Conservation (phyloP, 2,329 filamentous ascomycete species). For the Alternaria incomplexa region DNA sequence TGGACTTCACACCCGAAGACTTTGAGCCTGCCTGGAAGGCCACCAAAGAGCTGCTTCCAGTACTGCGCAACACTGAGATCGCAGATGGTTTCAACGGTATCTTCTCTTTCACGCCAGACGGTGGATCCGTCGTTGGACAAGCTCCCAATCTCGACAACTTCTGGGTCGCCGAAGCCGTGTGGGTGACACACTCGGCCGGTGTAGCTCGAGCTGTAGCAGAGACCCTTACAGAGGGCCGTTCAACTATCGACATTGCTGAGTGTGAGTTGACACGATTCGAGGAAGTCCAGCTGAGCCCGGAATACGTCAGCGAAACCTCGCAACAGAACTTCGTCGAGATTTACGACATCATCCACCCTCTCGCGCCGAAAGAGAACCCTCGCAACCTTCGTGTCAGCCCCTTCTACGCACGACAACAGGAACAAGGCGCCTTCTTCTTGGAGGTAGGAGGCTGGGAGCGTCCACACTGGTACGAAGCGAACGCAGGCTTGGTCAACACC, state of each 20-base stretch:
- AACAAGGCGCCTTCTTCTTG: conserved; percentile 65
- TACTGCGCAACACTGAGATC: conserved; percentile 58
- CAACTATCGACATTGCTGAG: conserved; percentile 63
- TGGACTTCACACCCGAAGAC: conserved; percentile 65
- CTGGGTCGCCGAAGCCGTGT: conserved; percentile 69
- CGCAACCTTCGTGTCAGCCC: conserved; percentile 66
- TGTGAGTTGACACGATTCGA: conserved; percentile 68
- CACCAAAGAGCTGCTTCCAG: conserved; percentile 61
- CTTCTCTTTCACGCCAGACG: conserved; percentile 71
- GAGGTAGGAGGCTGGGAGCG: conserved; percentile 68
- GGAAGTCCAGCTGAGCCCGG: conserved; percentile 62
- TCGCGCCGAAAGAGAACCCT: conserved; percentile 63
- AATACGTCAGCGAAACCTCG: conserved; percentile 65
- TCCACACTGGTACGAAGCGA: conserved; percentile 67
- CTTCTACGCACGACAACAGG: conserved; percentile 61
- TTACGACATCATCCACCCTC: conserved; percentile 68
- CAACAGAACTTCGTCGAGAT: conserved; percentile 68
- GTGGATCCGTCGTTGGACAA: conserved; percentile 65
- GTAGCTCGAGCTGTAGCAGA: conserved; percentile 67
- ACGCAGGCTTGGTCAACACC: conserved; percentile 57
- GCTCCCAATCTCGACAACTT: conserved; percentile 66
- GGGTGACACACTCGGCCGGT: conserved; percentile 70
- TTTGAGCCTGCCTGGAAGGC: conserved; percentile 67
- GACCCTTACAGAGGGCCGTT: conserved; percentile 62
- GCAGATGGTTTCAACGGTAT: conserved; percentile 69